Percentiles rank a stretch among this genome's conserved stretches.
These are phyloP conservation scores for Gloeophyllum trabeum DNA, from an alignment of 768 basidiomycete genomes.

Conservation along the genomic window DNA sequence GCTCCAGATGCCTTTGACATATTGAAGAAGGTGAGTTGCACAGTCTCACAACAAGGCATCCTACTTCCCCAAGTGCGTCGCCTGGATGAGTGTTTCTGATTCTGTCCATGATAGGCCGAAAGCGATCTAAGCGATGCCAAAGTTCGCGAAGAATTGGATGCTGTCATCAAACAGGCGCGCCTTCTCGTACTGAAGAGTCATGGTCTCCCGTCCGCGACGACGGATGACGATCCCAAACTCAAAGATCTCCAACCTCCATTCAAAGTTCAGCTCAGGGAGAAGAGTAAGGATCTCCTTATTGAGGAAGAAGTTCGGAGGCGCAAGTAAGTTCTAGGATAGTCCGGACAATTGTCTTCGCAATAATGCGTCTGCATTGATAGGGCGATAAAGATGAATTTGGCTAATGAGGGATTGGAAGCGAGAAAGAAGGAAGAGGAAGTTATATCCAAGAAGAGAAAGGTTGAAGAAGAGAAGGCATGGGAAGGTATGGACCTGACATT, in stretches of 20 bases:
- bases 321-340: constrained; percentile 41
- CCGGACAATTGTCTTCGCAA: neutral
- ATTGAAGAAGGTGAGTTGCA: constrained; percentile 67
- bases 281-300: constrained; percentile 77
- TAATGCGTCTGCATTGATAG: constrained; percentile 25
- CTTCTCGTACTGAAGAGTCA: constrained; percentile 50
- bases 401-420: constrained; percentile 90
- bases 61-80: neutral
- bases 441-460: constrained; percentile 68
- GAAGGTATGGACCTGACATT: constrained; percentile 69
- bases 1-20: constrained; percentile 91
- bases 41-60: neutral
- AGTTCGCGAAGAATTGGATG: constrained; percentile 75
- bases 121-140: constrained; percentile 69
- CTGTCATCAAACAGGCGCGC: constrained; percentile 68
- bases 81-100: neutral
- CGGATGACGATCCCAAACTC: constrained; percentile 48
- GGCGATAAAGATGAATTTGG: constrained; percentile 82
- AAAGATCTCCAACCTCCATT: constrained; percentile 47
- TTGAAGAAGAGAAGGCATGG: constrained; percentile 81
- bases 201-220: constrained; percentile 46
- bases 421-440: constrained; percentile 86
- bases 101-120: constrained; percentile 52
- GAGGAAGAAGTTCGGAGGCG: constrained; percentile 82
- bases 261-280: constrained; percentile 51